These are phyloP conservation scores for Aspergillus pseudoglaucus DNA, from an alignment of 2,329 filamentous ascomycete species.

Conservation along the genomic window DNA sequence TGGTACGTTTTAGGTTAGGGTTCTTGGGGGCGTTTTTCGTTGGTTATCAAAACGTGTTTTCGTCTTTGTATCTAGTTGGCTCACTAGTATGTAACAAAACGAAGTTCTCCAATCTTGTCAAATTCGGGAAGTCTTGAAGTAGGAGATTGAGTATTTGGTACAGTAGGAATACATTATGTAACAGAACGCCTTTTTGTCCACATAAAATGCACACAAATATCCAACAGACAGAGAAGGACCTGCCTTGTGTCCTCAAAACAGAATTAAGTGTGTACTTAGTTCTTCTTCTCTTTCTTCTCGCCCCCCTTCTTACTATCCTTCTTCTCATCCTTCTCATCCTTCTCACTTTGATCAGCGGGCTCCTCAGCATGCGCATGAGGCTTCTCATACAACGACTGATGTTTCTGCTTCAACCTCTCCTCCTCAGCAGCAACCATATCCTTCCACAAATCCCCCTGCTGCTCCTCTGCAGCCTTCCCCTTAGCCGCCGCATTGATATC, in stretches of 20 bases:
- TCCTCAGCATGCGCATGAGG: slow-evolving; percentile 14
- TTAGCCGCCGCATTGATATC: slow-evolving; percentile 38
- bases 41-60: too few relatives aligned
- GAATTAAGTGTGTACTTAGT: not conserved
- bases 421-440: slow-evolving; percentile 47
- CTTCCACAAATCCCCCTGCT: slow-evolving; percentile 87
- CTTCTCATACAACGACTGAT: slow-evolving; percentile 30
- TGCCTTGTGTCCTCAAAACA: not conserved
- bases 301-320: slow-evolving; percentile 3
- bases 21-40: too few relatives aligned
- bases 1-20: too few relatives aligned
- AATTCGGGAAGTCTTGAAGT: not conserved
- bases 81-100: too few relatives aligned
- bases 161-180: not conserved
- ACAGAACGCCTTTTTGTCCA: slow-evolving; percentile 1
- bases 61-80: not conserved
- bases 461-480: slow-evolving; percentile 78
- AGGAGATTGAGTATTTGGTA: not conserved
- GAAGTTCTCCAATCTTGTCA: too few relatives aligned
- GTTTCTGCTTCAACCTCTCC: slow-evolving; percentile 37
- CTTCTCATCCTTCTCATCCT: slow-evolving; percentile 2
- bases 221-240: not conserved
- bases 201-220: not conserved
- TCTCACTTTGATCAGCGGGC: not conserved
- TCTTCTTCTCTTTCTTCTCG: slow-evolving; percentile 9